Evolutionary conservation across 805 yeast genomes (phyloP), one percentile per base, ranked within the genome.

Genomic region (Pichia membranifaciens): DNA sequence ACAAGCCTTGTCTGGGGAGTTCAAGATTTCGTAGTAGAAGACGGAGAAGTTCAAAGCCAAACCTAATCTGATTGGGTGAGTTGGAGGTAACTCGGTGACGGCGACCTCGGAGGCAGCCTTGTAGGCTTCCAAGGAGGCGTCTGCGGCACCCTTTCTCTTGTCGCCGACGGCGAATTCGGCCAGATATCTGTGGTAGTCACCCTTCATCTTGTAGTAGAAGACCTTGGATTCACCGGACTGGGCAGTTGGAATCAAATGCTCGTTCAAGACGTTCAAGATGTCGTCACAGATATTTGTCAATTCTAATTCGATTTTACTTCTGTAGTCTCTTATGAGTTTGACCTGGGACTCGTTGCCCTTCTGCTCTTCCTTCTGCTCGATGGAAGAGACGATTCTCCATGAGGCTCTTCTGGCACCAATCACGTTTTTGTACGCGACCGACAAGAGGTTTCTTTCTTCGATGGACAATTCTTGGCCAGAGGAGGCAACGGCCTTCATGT

Each of bases 321-420:
- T 91, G 79, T 93, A 90, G 52, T 87, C 91, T 72, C 91, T 86
- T 69, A 91, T 90, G 67, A 90, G 80, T 53, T 79, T 64, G 53
- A 89, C 96, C 74, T 93, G 97, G 58, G 81, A 74, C 63, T 87
- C 95, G 67, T 88, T 87, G 66, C 96, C 96, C 75, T 90, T 90
- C 60, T 89, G 84, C 71, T 90, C 97, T 74, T 91, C 98, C 75
- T 89, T 90, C 74, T 91, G 97, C 73, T 91, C 99, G 63, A 91
- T 91, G 41, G 97, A 88, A 34, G 96, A 89, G 45, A 93, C 96
- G 65, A 93, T 89, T 81, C 99, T 86, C 98, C 98, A 93, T 40
- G 96, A 88, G 50, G 99, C 98, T 75, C 99, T 90, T 65, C 98
- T 89, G 50, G 98, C 96, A 66, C 99, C 99, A 71, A 91, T 91